Evolutionary conservation across 345 rosid genomes (phyloP).

Genomic region (Lumnitzera racemosa): DNA sequence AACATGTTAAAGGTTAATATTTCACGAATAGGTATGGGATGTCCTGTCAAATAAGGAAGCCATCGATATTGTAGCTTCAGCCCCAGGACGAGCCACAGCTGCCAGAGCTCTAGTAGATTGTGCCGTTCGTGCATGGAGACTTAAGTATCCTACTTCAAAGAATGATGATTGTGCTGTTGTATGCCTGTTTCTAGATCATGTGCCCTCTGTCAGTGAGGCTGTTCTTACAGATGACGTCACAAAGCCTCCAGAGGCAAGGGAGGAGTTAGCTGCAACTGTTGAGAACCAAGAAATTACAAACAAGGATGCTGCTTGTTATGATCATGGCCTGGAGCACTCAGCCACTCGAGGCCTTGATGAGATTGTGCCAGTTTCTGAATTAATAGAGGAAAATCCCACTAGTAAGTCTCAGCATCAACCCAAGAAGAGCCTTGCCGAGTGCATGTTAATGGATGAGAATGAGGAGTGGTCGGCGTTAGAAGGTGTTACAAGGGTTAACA

Average conservation of each 20-base stretch:
- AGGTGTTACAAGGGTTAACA: conserved; percentile 83
- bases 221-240: conserved; percentile 11
- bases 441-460: conserved; percentile 60
- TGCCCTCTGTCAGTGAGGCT: conserved; percentile 17
- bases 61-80: conserved; percentile 74
- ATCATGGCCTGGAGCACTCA: conserved; percentile 15
- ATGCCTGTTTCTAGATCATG: conserved; percentile 71
- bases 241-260: conserved; percentile 11
- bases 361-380: conserved; percentile 50
- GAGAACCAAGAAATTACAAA: background rate
- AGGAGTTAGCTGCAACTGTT: conserved; percentile 10
- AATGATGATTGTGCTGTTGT: conserved; percentile 91
- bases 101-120: conserved; percentile 91
- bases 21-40: conserved; percentile 73
- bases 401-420: conserved; percentile 24
- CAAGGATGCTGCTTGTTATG: background rate
- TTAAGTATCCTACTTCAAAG: conserved; percentile 92
- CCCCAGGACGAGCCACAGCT: conserved; percentile 69
- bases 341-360: conserved; percentile 36
- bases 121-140: conserved; percentile 91
- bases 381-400: conserved; percentile 29
- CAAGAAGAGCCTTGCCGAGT: conserved; percentile 70
- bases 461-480: conserved; percentile 96
- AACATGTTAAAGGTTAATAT: conserved; percentile 1
- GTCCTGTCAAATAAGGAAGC: conserved; percentile 93